Base-by-base conservation (phyloP, 208 protist species). In the Trypanosomatidae sp. region DNA sequence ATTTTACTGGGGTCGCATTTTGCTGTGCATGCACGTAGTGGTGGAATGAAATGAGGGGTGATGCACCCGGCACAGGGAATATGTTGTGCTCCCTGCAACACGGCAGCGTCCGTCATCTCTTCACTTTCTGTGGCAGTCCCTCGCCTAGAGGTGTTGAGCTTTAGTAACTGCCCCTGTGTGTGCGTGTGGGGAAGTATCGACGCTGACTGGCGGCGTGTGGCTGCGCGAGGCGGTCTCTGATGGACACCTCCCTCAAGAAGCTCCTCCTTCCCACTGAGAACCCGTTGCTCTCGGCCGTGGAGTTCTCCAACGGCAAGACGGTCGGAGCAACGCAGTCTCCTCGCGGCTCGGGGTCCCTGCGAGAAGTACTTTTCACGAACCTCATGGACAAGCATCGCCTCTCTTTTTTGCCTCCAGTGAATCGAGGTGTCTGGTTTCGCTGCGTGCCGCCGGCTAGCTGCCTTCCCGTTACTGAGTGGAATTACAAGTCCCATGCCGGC, bases 401-500 rank as follows among this genome's bases (percentile, higher is more conserved):
- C 36, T 39, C 36, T 39, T 0, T 39, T 39, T 39, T 39, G 36
- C 36, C 36, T 39, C 36, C 36, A 39, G n/a, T 10, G 25, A 43
- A 68, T 69, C 59, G 62, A 69, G 60, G n/a, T 75, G 3, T 39
- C 71, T 50, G 71, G 69, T 62, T 75, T 69, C 39, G 62, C 62
- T 50, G 62, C 69, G 50, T 75, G 71, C 71, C 22, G 28, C 33
- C 44, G 25, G 4, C 50, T 69, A 30, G 58, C 10, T 5, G 62
- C 68, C 36, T 50, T 75, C 49, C 62, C 50, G 36, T 62, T 52
- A 8, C 58, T 69, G 15, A n/a, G 28, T 22, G 71, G 7, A 0
- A 50, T 39, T 0, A 52, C 71, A 13, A 13, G 67, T 30, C 39
- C 69, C 62, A 56, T 52, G 47, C 47, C 28, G 13, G 44, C 60